A percentile compares a stretch with the other conserved stretches of the same genome.
phyloP scores from a whole-genome alignment of 2,329 filamentous ascomycete species.

The Ceratocystis diversiconidia region DNA sequence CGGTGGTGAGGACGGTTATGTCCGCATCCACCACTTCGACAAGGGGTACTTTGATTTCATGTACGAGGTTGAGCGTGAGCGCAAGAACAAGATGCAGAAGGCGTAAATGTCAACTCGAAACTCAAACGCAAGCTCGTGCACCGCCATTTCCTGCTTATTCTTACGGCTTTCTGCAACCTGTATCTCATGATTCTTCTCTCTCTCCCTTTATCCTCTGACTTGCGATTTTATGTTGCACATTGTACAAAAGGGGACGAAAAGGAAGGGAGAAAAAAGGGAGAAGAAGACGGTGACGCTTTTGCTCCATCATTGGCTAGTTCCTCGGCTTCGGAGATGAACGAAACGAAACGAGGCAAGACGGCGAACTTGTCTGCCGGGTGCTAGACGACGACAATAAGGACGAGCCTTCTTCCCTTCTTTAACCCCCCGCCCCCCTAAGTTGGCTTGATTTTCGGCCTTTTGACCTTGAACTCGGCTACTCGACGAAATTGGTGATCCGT shows the following conservation, averaged over 20 bases:
- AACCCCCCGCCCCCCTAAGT: background rate
- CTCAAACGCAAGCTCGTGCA: too few relatives aligned
- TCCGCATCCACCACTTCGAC: slow-evolving; percentile 96
- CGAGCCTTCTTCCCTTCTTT: too few relatives aligned
- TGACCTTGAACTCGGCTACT: background rate
- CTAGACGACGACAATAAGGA: background rate
- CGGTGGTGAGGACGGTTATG: slow-evolving; percentile 96
- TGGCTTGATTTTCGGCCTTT: background rate
- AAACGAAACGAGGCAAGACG: background rate
- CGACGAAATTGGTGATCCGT: background rate
- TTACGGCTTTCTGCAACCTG: slow-evolving; percentile 3
- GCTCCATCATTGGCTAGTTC: background rate
- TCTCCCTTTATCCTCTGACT: slow-evolving; percentile 6
- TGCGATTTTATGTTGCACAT: slow-evolving; percentile 9
- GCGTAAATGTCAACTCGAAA: slow-evolving; percentile 7
- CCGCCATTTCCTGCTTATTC: background rate
- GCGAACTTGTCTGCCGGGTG: background rate
- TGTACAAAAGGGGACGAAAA: background rate
- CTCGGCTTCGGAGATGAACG: background rate
- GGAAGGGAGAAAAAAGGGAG: background rate
- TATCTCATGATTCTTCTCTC: background rate
- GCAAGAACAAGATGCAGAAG: slow-evolving; percentile 29
- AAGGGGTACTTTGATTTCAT: slow-evolving; percentile 97
- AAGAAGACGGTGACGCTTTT: background rate
- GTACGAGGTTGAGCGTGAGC: slow-evolving; percentile 94